phyloP scores from a whole-genome alignment of 768 basidiomycete species.

The Termitomyces sp. region DNA sequence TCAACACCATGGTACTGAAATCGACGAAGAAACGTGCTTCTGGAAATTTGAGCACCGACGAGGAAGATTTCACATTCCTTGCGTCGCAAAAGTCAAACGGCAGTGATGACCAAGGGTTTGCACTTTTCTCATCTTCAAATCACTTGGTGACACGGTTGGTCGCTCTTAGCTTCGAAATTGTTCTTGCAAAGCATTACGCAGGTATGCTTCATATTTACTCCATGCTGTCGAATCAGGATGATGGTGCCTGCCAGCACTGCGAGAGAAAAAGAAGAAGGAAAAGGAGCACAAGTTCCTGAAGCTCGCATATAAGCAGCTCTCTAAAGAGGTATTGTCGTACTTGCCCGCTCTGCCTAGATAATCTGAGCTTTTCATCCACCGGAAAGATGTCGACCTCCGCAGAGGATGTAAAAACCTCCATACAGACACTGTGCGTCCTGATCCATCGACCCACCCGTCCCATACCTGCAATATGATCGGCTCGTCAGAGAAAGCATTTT shows the following conservation, averaged over 20 bases:
- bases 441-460: neutral
- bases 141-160: neutral
- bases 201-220: constrained; percentile 2
- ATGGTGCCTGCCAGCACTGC: constrained; percentile 5
- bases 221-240: neutral
- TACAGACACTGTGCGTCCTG: constrained; percentile 10
- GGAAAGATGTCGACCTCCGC: constrained; percentile 9
- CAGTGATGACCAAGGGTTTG: constrained; percentile 16
- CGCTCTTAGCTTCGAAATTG: constrained; percentile 10
- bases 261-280: constrained; percentile 15
- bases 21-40: neutral
- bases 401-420: constrained; percentile 11
- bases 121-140: neutral
- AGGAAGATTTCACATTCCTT: constrained; percentile 8
- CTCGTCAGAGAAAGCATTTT: constrained; percentile 14
- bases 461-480: neutral
- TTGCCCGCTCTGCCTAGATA: neutral
- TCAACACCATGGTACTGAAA: neutral
- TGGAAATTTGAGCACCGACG: constrained; percentile 5
- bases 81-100: constrained; percentile 15
- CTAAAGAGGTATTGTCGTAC: constrained; percentile 11
- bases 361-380: neutral
- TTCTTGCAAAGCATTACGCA: constrained; percentile 13
- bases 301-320: constrained; percentile 15
- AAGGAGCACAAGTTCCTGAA: constrained; percentile 15